A percentile compares a stretch with the other conserved stretches of the same genome.
Evolutionary conservation across 2,329 filamentous ascomycete genomes (phyloP).

Genomic region (Thermomyces lanuginosus): DNA sequence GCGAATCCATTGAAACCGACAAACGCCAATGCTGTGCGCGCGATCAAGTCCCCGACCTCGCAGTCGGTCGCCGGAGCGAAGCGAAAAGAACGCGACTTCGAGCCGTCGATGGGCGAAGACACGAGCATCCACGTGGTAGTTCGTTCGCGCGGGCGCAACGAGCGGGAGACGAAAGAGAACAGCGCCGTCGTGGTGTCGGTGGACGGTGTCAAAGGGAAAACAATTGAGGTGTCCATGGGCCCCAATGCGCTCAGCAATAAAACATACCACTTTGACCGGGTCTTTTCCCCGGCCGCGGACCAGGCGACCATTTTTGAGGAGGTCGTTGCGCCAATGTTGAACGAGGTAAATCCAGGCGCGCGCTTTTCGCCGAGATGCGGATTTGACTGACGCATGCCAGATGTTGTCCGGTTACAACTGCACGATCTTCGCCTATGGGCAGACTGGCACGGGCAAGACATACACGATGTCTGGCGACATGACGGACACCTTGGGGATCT

Average conservation of each 20-base stretch:
- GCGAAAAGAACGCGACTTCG: conserved; percentile 76
- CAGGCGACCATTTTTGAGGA: conserved; percentile 91
- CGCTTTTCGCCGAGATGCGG: background rate
- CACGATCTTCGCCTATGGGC: conserved; percentile 96
- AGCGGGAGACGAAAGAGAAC: conserved; percentile 85
- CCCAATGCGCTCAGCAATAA: conserved; percentile 88
- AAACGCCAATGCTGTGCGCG: conserved; percentile 21
- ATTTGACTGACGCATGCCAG: conserved; percentile 28
- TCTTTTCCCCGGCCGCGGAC: conserved; percentile 88
- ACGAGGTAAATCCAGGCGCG: conserved; percentile 49
- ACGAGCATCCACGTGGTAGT: conserved; percentile 98
- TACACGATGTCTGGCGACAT: conserved; percentile 99
- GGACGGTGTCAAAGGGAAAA: conserved; percentile 72
- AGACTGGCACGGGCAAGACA: conserved; percentile 95
- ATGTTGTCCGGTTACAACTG: conserved; percentile 93
- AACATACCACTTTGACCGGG: conserved; percentile 90
- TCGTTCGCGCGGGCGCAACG: conserved; percentile 78
- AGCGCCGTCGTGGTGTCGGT: conserved; percentile 82
- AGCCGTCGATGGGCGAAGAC: conserved; percentile 53
- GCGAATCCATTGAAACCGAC: conserved; percentile 51
- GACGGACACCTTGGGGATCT: conserved; percentile 65
- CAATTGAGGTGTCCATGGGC: conserved; percentile 78
- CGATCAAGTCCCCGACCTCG: conserved; percentile 25
- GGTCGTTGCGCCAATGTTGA: conserved; percentile 79
- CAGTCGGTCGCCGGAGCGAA: conserved; percentile 47